Evolutionary conservation across 441 rosid genomes (phyloP).

Genomic region (Euphorbia neoarborescens): DNA sequence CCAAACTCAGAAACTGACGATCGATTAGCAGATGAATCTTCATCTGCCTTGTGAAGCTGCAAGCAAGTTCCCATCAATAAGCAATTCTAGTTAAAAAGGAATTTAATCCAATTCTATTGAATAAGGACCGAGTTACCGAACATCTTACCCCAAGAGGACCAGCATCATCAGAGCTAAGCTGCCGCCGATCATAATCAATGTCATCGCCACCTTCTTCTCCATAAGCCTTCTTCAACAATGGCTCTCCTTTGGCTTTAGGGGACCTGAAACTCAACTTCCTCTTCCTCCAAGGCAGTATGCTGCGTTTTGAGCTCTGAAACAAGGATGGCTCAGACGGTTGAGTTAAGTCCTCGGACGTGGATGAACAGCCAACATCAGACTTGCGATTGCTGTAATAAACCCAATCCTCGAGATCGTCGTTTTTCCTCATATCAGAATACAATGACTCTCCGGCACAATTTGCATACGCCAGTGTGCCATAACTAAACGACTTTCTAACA

Average conservation of each 20-base stretch:
- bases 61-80: slow-evolving; percentile 18
- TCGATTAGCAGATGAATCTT: slow-evolving; percentile 41
- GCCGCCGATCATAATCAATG: slow-evolving; percentile 81
- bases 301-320: slow-evolving; percentile 46
- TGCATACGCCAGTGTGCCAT: slow-evolving; percentile 67
- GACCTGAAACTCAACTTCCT: slow-evolving; percentile 75
- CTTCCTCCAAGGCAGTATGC: slow-evolving; percentile 76
- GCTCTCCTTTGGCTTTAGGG: slow-evolving; percentile 78
- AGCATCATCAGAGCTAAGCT: slow-evolving; percentile 70
- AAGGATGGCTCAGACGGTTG: slow-evolving; percentile 38
- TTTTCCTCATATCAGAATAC: slow-evolving; percentile 35
- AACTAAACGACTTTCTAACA: slow-evolving; percentile 54
- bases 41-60: slow-evolving; percentile 61
- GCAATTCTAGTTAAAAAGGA: background rate
- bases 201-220: slow-evolving; percentile 95
- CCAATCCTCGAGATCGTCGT: slow-evolving; percentile 57
- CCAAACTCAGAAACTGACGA: slow-evolving; percentile 72
- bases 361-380: slow-evolving; percentile 42
- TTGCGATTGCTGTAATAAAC: slow-evolving; percentile 65
- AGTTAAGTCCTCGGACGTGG: slow-evolving; percentile 30
- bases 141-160: slow-evolving; percentile 46
- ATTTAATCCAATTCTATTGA: background rate
- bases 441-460: slow-evolving; percentile 65
- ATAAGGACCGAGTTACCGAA: slow-evolving; percentile 7
- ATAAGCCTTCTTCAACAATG: slow-evolving; percentile 70